Evolutionary conservation across 2,329 filamentous ascomycete species (phyloP), one percentile per base, ranked within the genome.

Genomic region (Colletotrichum abscissum): DNA sequence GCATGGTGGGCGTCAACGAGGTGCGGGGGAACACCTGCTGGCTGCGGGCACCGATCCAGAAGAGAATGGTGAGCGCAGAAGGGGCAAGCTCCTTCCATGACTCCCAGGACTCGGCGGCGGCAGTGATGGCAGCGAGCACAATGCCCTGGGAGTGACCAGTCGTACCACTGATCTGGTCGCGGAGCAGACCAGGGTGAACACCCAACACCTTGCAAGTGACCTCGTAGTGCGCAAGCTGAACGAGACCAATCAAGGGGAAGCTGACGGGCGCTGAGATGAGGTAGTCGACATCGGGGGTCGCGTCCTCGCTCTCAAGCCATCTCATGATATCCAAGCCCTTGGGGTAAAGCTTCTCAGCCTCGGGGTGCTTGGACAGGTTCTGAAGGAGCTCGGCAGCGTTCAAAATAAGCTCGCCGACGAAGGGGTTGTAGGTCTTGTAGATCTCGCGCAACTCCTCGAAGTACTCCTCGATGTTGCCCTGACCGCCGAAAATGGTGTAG

Each of bases 381-480:
- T 96, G 95, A n/a, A 99, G 90, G 67, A 97, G 91, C 80, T 97
- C 93, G 16, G 97, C 95, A 8, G 95, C 92, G 28, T 92, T 90
- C 33, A 89, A 89, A 79, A 99, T 90, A 76, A 98, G 91, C 76
- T 97, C 95, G 77, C 94, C 93, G 5, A 98, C 91, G 77, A 99
- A 97, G 33, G 93, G 93, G 14, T 94, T 93, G 85, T 99, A 99
- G 73, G 95, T 98, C 78, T 88, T 92, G 86, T 96, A 96, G 72
- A 98, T 90, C 82, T 97, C 93, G 69, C 97, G 92, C 75, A 99
- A 90, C 86, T 99, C 97, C 78, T 99, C 96, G 80, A 99, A 99
- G 85, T 99, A 99, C 85, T 99, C 97, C 84, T 99, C 96, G 76
- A 99, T 98, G 84, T 99, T 99, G 78, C 97, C 97, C 83, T 99